Evolutionary conservation across 2,329 filamentous ascomycete genomes (phyloP), one percentile per base, ranked within the genome.

Genomic region (Aspergillus sp.): DNA sequence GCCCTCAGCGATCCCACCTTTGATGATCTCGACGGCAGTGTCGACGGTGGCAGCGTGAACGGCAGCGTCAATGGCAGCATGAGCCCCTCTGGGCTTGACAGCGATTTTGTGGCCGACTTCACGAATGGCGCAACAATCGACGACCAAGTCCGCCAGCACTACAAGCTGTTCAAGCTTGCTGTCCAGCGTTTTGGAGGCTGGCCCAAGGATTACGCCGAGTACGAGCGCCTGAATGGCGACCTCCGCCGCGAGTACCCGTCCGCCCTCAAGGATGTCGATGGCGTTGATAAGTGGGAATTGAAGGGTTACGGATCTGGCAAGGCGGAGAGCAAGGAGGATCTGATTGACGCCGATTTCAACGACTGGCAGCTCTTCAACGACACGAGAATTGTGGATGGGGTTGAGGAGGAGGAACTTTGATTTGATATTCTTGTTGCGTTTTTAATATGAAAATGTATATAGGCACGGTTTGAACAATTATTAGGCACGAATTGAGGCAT

Each of bases 151-250:
- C 69, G 73, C 8, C 66, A 67, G 49, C 75, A 78, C 60, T 49
- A 77, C n/a, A 56, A 64, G 13, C 66, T 76, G 7, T 68, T 78
- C 26, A 76, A 76, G 63, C 68, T 76, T 7, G 67, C 75, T 2
- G 60, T 77, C 4, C 66, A 78, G 62, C 71, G 75, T 5, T 62
- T 74, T 24, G 76, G 76, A 34, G 65, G 65, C 55, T 78, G 72
- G 73, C 76, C 79, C 5, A 83, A 82, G 71, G 68, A 76, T 5
- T 78, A 76, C 62, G 67, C 60, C 8, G 78, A 81, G 64, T 83
- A 82, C 61, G 75, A 81, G 64, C 71, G 70, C 4, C 66, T 83
- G 52, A 80, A 78, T 48, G 74, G 73, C 0, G 72, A 79, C 48
- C 50, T 82, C 6, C 80, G 79, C 66, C 62, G 68, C 5, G 66